Evolutionary conservation across 768 basidiomycete genomes (phyloP).

Genomic region (Russula compacta): DNA sequence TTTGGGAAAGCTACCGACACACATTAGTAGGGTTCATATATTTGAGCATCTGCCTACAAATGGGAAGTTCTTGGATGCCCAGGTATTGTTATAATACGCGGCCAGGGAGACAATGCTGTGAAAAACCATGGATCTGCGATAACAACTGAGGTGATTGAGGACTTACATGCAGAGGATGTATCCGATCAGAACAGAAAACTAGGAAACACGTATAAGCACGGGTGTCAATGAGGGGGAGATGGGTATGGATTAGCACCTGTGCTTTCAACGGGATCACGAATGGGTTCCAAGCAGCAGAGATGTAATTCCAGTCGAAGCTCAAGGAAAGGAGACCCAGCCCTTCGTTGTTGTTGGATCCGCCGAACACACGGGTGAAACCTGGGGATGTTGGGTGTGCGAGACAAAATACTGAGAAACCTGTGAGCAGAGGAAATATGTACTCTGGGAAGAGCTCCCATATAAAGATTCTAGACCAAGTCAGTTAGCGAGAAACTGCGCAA

Average conservation of each 20-base stretch:
- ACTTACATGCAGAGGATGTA: constrained; percentile 43
- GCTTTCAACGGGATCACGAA: constrained; percentile 47
- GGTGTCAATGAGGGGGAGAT: background rate
- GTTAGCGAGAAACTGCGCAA: background rate
- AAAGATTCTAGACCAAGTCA: constrained; percentile 26
- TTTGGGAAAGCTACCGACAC: constrained; percentile 20
- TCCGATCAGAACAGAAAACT: constrained; percentile 42
- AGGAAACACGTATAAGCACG: background rate
- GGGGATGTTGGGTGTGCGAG: constrained; percentile 22
- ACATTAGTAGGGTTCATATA: background rate
- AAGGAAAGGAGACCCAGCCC: constrained; percentile 23
- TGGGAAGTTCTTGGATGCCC: constrained; percentile 20
- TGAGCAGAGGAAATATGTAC: constrained; percentile 21
- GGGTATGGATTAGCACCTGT: constrained; percentile 22
- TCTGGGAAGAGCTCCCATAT: constrained; percentile 21
- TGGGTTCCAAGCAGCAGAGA: constrained; percentile 32
- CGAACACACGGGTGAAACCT: constrained; percentile 22
- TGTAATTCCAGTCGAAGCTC: constrained; percentile 25
- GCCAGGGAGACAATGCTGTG: constrained; percentile 22
- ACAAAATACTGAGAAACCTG: constrained; percentile 25
- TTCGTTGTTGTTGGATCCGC: constrained; percentile 23
- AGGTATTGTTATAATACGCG: constrained; percentile 25
- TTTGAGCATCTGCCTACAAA: constrained; percentile 1
- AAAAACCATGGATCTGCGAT: background rate
- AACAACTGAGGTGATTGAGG: background rate